Percentiles rank a stretch among this genome's conserved stretches.
Conservation (phyloP, 805 yeast genomes). For the Yarrowia keelungensis region DNA sequence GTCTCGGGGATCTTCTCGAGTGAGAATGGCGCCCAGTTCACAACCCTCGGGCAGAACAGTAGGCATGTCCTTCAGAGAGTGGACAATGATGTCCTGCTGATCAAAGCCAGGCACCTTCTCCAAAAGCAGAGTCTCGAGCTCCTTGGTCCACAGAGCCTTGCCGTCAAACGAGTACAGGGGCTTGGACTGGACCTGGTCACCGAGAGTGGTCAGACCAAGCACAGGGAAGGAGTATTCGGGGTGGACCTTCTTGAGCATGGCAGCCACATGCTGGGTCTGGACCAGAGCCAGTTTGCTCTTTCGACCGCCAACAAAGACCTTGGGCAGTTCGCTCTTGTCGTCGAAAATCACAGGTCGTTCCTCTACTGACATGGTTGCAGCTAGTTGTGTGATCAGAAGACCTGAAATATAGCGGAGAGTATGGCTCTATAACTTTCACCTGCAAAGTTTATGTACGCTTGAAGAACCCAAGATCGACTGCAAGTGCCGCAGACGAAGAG, state of each 20-base stretch:
- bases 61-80: slow-evolving; percentile 90
- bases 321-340: slow-evolving; percentile 40
- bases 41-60: slow-evolving; percentile 89
- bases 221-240: slow-evolving; percentile 77
- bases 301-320: slow-evolving; percentile 77
- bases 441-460: slow-evolving; percentile 24
- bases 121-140: slow-evolving; percentile 79
- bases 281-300: slow-evolving; percentile 85
- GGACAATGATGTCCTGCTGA: slow-evolving; percentile 86
- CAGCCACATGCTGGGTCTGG: slow-evolving; percentile 79
- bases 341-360: slow-evolving; percentile 36
- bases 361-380: slow-evolving; percentile 21
- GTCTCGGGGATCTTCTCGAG: slow-evolving; percentile 92
- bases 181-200: slow-evolving; percentile 83
- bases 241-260: slow-evolving; percentile 61
- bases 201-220: slow-evolving; percentile 81
- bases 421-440: slow-evolving; percentile 26
- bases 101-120: slow-evolving; percentile 62
- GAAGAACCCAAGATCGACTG: slow-evolving; percentile 4
- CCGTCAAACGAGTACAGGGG: slow-evolving; percentile 97
- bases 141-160: slow-evolving; percentile 95
- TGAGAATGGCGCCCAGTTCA: slow-evolving; percentile 82
- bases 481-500: not conserved
- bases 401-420: not conserved
- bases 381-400: not conserved